Percentiles rank a stretch among this genome's conserved stretches.
These are phyloP conservation scores for Yarrowia osloensis DNA, from an alignment of 805 yeast genomes.

Conservation along the genomic window DNA sequence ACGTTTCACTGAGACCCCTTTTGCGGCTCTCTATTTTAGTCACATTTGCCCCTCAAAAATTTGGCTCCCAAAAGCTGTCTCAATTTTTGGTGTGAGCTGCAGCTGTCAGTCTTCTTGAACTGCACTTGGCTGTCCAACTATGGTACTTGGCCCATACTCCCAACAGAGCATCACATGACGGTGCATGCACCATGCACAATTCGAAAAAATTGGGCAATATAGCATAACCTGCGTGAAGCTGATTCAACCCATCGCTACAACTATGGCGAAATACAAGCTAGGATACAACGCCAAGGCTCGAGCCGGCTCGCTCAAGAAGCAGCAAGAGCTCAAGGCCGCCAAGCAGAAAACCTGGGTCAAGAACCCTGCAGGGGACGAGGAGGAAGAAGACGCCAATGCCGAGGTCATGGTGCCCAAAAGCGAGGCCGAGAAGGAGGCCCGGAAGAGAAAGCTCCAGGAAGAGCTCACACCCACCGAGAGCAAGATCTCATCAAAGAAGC, in stretches of 20 bases:
- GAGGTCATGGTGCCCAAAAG: slow-evolving; percentile 64
- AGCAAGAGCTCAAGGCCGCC: slow-evolving; percentile 63
- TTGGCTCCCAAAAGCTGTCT: too few relatives aligned
- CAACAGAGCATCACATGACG: slow-evolving; percentile 6
- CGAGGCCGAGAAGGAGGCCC: slow-evolving; percentile 59
- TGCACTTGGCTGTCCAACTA: too few relatives aligned
- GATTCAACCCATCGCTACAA: slow-evolving; percentile 5
- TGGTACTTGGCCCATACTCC: neutral
- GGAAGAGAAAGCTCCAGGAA: slow-evolving; percentile 66
- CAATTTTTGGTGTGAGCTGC: too few relatives aligned
- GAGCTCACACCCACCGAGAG: slow-evolving; percentile 59
- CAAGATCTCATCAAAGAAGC: slow-evolving; percentile 68
- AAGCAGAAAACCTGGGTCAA: slow-evolving; percentile 28
- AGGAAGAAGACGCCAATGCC: slow-evolving; percentile 52
- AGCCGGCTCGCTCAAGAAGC: slow-evolving; percentile 78
- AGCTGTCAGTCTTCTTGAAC: too few relatives aligned
- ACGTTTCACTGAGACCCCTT: neutral
- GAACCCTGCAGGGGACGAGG: slow-evolving; percentile 24
- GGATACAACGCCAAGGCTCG: slow-evolving; percentile 86
- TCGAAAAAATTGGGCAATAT: slow-evolving; percentile 14
- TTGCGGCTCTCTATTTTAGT: neutral
- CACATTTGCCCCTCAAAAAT: slow-evolving; percentile 1
- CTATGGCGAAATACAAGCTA: slow-evolving; percentile 80
- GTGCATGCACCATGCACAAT: neutral
- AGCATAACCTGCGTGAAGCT: neutral